Evolutionary conservation across 1,284 basidiomycete species (phyloP).

Genomic region (Fistulinella cinereoalba): DNA sequence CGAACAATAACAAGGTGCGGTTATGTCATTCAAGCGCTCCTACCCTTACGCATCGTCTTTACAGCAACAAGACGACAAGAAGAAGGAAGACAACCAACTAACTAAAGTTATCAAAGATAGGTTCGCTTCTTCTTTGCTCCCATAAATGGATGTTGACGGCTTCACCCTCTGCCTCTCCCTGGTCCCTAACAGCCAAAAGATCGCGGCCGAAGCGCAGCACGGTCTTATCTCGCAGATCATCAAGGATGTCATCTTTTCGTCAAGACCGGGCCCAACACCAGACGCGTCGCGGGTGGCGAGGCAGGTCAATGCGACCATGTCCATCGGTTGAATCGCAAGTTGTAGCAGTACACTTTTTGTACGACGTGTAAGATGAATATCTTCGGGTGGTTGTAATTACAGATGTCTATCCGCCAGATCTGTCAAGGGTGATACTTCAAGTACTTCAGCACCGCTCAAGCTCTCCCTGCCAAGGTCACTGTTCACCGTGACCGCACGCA

Average conservation of each 20-base stretch:
- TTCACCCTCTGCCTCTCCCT: neutral
- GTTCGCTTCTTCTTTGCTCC: conserved; percentile 37
- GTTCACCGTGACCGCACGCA: too few species aligned
- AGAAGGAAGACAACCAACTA: conserved; percentile 74
- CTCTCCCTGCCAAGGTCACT: too few species aligned
- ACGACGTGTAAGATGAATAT: too few species aligned
- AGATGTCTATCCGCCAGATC: too few species aligned
- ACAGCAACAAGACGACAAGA: conserved; percentile 66
- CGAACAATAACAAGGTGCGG: conserved; percentile 33
- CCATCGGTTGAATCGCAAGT: conserved; percentile 21
- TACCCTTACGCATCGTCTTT: neutral
- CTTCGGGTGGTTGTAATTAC: too few species aligned
- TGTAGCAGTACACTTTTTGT: conserved; percentile 1
- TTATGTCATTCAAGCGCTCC: too few species aligned
- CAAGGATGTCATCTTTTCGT: conserved; percentile 83
- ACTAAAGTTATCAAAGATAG: conserved; percentile 83
- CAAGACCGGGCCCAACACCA: conserved; percentile 44
- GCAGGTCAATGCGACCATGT: conserved; percentile 41
- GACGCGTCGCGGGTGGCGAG: conserved; percentile 29
- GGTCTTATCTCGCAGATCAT: conserved; percentile 87
- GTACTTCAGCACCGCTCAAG: too few species aligned
- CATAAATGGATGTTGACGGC: too few species aligned
- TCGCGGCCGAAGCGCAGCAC: conserved; percentile 86
- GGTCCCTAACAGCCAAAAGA: conserved; percentile 62
- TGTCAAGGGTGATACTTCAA: too few species aligned